Percentiles rank a stretch among this genome's conserved stretches.
Conservation (phyloP, 202 grass and related monocot species). For the Schoenoplectus tabernaemontani region DNA sequence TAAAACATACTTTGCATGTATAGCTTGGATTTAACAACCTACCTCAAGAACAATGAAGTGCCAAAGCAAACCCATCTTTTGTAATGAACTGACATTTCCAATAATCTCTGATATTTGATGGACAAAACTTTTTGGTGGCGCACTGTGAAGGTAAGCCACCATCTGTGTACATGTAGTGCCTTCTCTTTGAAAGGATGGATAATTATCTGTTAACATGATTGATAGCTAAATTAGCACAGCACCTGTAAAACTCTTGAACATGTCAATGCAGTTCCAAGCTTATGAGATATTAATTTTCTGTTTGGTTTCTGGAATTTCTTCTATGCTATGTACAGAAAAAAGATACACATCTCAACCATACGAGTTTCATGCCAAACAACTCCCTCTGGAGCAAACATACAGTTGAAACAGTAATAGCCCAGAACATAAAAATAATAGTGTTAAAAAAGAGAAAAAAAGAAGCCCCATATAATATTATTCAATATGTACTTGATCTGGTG, state of each 20-base stretch:
- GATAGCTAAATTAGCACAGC: constrained; percentile 24
- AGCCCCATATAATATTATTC: not conserved
- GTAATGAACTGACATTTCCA: constrained; percentile 63
- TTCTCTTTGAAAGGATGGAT: constrained; percentile 23
- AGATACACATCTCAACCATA: not conserved
- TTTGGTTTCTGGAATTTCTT: no score
- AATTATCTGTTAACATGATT: constrained; percentile 58
- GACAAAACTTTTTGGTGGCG: constrained; percentile 77
- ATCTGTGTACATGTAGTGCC: constrained; percentile 2
- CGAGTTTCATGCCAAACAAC: not conserved
- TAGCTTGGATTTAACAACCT: constrained; percentile 5
- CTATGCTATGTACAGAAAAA: not conserved
- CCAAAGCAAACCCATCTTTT: constrained; percentile 93
- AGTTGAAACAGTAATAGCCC: no score
- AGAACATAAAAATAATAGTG: not conserved
- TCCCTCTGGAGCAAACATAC: no score
- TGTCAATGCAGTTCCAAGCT: constrained; percentile 8
- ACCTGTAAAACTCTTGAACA: not conserved
- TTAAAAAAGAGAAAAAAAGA: not conserved
- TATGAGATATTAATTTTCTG: not conserved
- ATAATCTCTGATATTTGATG: constrained; percentile 60
- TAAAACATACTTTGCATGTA: constrained; percentile 18
- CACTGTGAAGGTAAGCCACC: constrained; percentile 39
- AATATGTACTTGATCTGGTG: not conserved
- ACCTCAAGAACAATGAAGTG: constrained; percentile 59